Percentiles rank a stretch among this genome's conserved stretches.
phyloP scores from a whole-genome alignment of 495 filamentous ascomycete species.

The Xeromyces bisporus region DNA sequence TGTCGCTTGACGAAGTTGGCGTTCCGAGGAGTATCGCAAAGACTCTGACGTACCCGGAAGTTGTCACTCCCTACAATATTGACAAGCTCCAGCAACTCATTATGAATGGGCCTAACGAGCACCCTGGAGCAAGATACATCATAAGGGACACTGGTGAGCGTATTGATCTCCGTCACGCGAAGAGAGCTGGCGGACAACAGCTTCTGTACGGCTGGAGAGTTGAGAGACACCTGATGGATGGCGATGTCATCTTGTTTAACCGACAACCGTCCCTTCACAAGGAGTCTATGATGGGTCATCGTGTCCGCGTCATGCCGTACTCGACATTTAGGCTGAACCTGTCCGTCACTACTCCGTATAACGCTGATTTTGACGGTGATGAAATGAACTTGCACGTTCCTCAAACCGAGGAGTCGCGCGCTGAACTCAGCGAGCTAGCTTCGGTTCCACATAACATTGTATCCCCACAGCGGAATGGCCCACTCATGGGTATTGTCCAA shows the following conservation, averaged over 20 bases:
- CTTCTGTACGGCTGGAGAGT: conserved; percentile 97
- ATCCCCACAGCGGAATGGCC: conserved; percentile 89
- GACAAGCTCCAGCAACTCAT: conserved; percentile 75
- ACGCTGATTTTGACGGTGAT: conserved; percentile 98
- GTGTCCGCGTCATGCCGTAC: conserved; percentile 94
- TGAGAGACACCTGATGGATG: conserved; percentile 85
- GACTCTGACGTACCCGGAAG: conserved; percentile 89
- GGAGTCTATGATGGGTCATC: conserved; percentile 99
- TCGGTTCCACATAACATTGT: conserved; percentile 96
- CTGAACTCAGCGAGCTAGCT: conserved; percentile 82
- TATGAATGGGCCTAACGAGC: conserved; percentile 80
- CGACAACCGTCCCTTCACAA: conserved; percentile 98
- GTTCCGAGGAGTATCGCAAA: conserved; percentile 79
- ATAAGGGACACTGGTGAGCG: conserved; percentile 81
- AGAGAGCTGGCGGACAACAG: conserved; percentile 61
- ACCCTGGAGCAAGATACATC: conserved; percentile 90
- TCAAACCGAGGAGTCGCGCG: conserved; percentile 87
- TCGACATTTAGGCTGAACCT: conserved; percentile 95
- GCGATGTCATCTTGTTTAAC: conserved; percentile 98
- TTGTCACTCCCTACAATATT: conserved; percentile 96
- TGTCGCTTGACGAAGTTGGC: conserved; percentile 91
- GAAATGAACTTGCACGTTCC: conserved; percentile 99
- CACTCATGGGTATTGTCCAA: conserved; percentile 98
- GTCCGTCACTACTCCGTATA: conserved; percentile 96
- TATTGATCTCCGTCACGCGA: conserved; percentile 85